Evolutionary conservation across 2,329 filamentous ascomycete species (phyloP).

Genomic region (Talaromyces sp.): DNA sequence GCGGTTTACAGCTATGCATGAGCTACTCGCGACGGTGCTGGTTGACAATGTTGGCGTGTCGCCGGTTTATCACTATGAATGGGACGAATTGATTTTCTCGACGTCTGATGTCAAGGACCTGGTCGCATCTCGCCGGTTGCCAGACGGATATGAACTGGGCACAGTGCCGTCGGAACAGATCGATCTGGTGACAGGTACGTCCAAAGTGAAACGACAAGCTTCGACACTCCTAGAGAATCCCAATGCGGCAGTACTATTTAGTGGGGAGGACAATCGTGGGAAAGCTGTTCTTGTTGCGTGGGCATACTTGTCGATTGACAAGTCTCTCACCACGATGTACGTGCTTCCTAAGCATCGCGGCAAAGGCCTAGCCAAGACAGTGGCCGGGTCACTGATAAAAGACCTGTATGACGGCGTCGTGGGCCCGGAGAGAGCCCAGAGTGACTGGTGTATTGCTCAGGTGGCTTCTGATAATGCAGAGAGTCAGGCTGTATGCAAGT

Average conservation of each 20-base stretch:
- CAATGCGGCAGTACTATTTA: not conserved
- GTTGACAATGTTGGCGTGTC: not conserved
- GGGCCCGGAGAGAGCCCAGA: not conserved
- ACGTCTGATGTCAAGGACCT: not conserved
- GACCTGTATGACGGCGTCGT: not conserved
- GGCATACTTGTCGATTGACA: conserved; percentile 4
- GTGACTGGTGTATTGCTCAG: conserved; percentile 5
- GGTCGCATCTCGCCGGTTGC: not conserved
- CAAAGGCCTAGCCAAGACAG: conserved; percentile 2
- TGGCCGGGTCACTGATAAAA: not conserved
- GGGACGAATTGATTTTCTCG: conserved; percentile 5
- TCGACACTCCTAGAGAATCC: not conserved
- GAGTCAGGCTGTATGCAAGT: conserved; percentile 3
- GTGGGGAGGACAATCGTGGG: too few relatives aligned
- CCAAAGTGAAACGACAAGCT: conserved; percentile 3
- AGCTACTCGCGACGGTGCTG: not conserved
- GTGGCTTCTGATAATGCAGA: conserved; percentile 6
- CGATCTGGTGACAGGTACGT: not conserved
- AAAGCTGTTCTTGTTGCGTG: not conserved
- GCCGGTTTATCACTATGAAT: not conserved
- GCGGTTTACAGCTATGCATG: not conserved
- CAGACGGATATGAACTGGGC: conserved; percentile 1
- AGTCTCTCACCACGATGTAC: conserved; percentile 3
- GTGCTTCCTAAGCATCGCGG: conserved; percentile 1
- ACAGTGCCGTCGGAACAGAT: not conserved